Conservation (phyloP, 257 asterid genomes). For the Avicennia marina region DNA sequence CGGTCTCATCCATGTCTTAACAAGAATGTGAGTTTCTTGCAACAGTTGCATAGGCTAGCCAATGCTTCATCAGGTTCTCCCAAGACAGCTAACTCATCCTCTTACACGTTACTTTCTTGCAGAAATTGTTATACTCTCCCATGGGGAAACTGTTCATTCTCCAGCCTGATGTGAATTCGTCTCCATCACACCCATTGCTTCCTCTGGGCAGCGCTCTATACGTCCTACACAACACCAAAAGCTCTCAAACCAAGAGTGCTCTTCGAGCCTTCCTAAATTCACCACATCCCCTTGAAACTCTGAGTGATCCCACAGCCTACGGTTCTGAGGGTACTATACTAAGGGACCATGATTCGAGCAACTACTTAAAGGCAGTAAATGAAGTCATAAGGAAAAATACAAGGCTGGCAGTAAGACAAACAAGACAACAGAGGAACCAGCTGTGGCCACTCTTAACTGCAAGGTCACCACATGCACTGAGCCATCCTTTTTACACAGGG, state of each 20-base stretch:
- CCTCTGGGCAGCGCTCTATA: slow-evolving; percentile 64
- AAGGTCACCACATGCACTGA: slow-evolving; percentile 75
- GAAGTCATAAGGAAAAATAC: slow-evolving; percentile 45
- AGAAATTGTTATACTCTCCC: slow-evolving; percentile 79
- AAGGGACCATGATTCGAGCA: slow-evolving; percentile 86
- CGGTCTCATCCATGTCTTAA: slow-evolving; percentile 75
- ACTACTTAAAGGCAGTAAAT: slow-evolving; percentile 70
- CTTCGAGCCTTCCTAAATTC: slow-evolving; percentile 59
- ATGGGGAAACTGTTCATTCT: slow-evolving; percentile 77
- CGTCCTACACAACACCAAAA: slow-evolving; percentile 28
- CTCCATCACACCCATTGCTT: slow-evolving; percentile 74
- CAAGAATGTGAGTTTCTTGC: slow-evolving; percentile 48
- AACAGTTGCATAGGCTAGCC: neutral
- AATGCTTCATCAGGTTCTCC: neutral
- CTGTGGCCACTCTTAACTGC: slow-evolving; percentile 66
- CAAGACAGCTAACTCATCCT: neutral
- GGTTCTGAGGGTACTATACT: slow-evolving; percentile 77
- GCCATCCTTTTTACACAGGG: slow-evolving; percentile 36
- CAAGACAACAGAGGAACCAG: slow-evolving; percentile 50
- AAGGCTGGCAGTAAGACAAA: slow-evolving; percentile 33
- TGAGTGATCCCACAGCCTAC: slow-evolving; percentile 74
- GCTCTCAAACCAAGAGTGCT: slow-evolving; percentile 40
- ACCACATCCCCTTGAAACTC: slow-evolving; percentile 85
- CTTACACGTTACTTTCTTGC: slow-evolving; percentile 16
- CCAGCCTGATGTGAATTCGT: slow-evolving; percentile 76